These are phyloP conservation scores for Colletotrichum siamense DNA, from an alignment of 2,329 filamentous ascomycete genomes.

Conservation along the genomic window DNA sequence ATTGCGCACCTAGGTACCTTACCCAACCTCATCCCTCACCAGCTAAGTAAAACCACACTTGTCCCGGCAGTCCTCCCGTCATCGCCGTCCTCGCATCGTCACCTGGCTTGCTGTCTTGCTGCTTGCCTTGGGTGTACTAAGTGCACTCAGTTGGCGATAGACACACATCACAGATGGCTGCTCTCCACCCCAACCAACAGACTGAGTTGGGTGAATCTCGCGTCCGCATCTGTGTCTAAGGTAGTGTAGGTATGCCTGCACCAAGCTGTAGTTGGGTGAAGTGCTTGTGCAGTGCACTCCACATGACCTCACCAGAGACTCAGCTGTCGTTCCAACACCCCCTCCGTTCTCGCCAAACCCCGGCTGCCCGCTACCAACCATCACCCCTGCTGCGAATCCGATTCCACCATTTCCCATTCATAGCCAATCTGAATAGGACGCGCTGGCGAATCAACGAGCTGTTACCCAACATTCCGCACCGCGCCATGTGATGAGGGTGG, in stretches of 20 bases:
- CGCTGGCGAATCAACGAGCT: neutral
- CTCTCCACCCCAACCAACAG: neutral
- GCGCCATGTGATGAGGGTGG: neutral
- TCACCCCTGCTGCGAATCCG: neutral
- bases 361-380: neutral
- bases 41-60: neutral
- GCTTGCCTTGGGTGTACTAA: neutral
- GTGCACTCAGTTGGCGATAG: neutral
- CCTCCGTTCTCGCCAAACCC: neutral
- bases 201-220: neutral
- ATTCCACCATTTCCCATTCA: neutral
- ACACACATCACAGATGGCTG: neutral
- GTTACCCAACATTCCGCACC: neutral
- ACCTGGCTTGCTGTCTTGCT: neutral
- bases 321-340: neutral
- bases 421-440: neutral
- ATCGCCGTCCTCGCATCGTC: neutral
- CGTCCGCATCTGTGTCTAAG: neutral
- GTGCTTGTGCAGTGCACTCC: neutral
- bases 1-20: neutral
- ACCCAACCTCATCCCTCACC: neutral
- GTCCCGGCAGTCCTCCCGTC: neutral
- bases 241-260: neutral
- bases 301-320: neutral
- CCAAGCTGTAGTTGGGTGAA: neutral